Percentiles rank a stretch among this genome's conserved stretches.
phyloP scores from a whole-genome alignment of 2,329 filamentous ascomycete genomes.

The Colletotrichum camelliae region DNA sequence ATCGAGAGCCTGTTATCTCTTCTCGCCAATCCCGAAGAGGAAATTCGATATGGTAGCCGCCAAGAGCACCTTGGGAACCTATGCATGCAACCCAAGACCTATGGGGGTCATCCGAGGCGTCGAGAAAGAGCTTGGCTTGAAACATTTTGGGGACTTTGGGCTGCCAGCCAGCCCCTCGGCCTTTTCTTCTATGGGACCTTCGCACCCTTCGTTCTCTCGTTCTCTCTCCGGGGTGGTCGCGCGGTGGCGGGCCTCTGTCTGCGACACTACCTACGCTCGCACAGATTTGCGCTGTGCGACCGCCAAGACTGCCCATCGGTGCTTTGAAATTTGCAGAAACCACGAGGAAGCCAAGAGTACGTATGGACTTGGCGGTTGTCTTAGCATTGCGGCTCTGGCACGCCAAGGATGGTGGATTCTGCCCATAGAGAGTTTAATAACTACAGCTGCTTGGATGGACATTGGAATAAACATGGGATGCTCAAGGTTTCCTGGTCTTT shows the following conservation, averaged over 20 bases:
- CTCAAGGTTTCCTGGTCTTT: neutral
- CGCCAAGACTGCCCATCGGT: conserved; percentile 2
- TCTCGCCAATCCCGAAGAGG: neutral
- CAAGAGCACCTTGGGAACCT: neutral
- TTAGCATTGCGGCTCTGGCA: conserved; percentile 13
- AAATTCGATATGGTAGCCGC: conserved; percentile 1
- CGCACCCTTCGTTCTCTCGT: neutral
- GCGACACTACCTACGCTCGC: neutral
- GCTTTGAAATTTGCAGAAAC: neutral
- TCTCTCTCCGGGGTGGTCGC: neutral
- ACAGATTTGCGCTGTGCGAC: neutral
- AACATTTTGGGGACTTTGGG: neutral
- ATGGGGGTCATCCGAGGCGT: neutral
- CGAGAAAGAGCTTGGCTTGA: neutral
- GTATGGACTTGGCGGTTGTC: neutral
- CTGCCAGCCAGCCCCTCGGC: neutral
- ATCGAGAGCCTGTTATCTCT: conserved; percentile 5
- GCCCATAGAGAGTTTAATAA: neutral
- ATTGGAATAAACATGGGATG: neutral
- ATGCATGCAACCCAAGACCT: conserved; percentile 8
- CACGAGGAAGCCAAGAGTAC: neutral
- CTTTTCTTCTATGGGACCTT: neutral
- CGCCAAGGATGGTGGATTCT: neutral
- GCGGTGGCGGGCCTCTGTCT: neutral
- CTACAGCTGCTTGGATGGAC: neutral